Evolutionary conservation across 345 rosid genomes (phyloP).

Genomic region (Populus nigra): DNA sequence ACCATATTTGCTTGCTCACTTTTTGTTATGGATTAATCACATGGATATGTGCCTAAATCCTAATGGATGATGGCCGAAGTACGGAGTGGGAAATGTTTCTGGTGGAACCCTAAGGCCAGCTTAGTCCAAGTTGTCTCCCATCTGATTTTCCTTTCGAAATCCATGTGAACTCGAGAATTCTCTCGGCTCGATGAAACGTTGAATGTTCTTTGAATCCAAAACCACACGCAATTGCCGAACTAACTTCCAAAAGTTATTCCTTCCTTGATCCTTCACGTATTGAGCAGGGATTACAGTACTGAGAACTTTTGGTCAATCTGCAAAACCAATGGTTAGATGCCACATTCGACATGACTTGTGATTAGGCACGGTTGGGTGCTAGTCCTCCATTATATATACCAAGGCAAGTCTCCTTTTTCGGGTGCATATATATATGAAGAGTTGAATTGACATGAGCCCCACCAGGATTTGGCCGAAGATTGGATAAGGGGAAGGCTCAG

Average conservation of each 20-base stretch:
- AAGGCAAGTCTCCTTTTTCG: not conserved
- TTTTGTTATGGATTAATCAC: too few species aligned
- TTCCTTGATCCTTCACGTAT: constrained; percentile 2
- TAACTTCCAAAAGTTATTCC: not conserved
- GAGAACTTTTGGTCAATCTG: not conserved
- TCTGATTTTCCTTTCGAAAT: not conserved
- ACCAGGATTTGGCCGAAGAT: not conserved
- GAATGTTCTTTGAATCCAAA: not conserved
- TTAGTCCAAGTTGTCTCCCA: not conserved
- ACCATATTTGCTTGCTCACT: not conserved
- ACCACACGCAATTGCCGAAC: constrained; percentile 7
- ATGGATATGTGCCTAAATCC: not conserved
- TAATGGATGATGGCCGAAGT: not conserved
- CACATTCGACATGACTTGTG: not conserved
- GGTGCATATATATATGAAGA: too few species aligned
- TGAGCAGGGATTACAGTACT: not conserved
- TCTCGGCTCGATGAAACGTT: not conserved
- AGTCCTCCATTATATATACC: not conserved
- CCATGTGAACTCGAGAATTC: not conserved
- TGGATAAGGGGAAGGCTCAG: not conserved
- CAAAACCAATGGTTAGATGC: not conserved
- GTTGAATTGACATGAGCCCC: not conserved
- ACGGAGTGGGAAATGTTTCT: not conserved
- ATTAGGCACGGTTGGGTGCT: not conserved
- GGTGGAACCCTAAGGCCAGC: not conserved